Evolutionary conservation across 1,284 basidiomycete species (phyloP).

Genomic region (Cerioporus squamosus): DNA sequence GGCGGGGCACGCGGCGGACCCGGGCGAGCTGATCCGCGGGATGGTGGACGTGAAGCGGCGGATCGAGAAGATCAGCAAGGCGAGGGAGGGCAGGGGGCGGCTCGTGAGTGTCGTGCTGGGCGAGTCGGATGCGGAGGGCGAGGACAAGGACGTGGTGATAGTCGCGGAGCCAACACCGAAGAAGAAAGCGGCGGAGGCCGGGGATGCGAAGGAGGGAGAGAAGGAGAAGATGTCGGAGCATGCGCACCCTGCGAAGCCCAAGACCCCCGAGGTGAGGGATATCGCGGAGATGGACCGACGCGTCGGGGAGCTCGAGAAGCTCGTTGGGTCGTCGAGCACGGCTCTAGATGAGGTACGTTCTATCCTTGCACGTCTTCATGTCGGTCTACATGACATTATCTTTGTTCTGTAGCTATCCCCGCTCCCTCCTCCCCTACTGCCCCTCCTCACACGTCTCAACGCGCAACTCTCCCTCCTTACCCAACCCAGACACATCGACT

Average conservation of each 20-base stretch:
- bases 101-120: slow-evolving; percentile 66
- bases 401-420: slow-evolving; percentile 52
- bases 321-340: slow-evolving; percentile 76
- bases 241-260: slow-evolving; percentile 26
- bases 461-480: slow-evolving; percentile 88
- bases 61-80: slow-evolving; percentile 67
- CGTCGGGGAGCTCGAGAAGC: slow-evolving; percentile 77
- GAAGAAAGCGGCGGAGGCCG: background rate
- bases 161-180: slow-evolving; percentile 1
- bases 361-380: background rate
- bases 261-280: slow-evolving; percentile 42
- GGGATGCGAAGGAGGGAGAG: slow-evolving; percentile 8
- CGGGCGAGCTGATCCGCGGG: slow-evolving; percentile 75
- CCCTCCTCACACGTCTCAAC: slow-evolving; percentile 83
- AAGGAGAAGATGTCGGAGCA: slow-evolving; percentile 22
- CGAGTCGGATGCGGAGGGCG: slow-evolving; percentile 34
- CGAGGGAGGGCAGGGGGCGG: slow-evolving; percentile 65
- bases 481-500: slow-evolving; percentile 95
- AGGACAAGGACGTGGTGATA: slow-evolving; percentile 12
- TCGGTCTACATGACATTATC: background rate
- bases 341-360: slow-evolving; percentile 73
- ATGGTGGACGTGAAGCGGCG: slow-evolving; percentile 73
- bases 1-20: slow-evolving; percentile 59
- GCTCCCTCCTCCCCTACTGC: slow-evolving; percentile 80
- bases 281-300: slow-evolving; percentile 79